Evolutionary conservation across 257 asterid species (phyloP), one percentile per base, ranked within the genome.

Genomic region (Plantago major): DNA sequence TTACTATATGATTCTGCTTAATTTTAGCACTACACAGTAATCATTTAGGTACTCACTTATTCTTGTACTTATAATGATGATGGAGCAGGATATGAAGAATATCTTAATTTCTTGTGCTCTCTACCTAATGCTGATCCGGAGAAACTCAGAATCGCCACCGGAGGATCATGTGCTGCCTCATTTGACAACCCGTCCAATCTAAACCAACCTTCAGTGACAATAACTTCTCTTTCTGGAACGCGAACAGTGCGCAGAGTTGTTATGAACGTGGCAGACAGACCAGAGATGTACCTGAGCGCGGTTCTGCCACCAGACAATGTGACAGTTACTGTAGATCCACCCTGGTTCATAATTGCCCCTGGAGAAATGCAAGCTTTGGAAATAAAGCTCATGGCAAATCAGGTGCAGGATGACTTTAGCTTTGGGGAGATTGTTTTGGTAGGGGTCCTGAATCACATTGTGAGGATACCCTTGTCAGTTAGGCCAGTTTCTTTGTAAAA

Each of bases 181-280:
- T 75, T 80, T 30, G 76, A 76, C 73, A 76, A 57, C 65, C 94
- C 95, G 0, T 73, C 86, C 0, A 95, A 89, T 73, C 77, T 92
- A 55, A 92, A 92, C 81, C 74, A 79, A 63, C 96, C 99, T 55
- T 92, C 97, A 3, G 74, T 89, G 67, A 92, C 97, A 12, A 65
- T 89, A 71, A 68, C 95, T 49, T 77, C 89, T 10, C 90, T 84
- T 7, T 71, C 81, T 18, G 97, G 97, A 46, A 71, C 75, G 4
- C 57, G 86, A 51, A 37, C 71, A 26, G 75, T 82, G 0, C 83
- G 33, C 47, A 76, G 99, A 73, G 74, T 53, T 5, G 83, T 86
- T 59, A 76, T 14, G 71, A 92, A 83, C 51, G 89, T 84, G 16
- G 89, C 77, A 3, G 74, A 64, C 73, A 83, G 77, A 71, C 76